Conservation (phyloP, 306 rosid species). For the Vigna hirtella region DNA sequence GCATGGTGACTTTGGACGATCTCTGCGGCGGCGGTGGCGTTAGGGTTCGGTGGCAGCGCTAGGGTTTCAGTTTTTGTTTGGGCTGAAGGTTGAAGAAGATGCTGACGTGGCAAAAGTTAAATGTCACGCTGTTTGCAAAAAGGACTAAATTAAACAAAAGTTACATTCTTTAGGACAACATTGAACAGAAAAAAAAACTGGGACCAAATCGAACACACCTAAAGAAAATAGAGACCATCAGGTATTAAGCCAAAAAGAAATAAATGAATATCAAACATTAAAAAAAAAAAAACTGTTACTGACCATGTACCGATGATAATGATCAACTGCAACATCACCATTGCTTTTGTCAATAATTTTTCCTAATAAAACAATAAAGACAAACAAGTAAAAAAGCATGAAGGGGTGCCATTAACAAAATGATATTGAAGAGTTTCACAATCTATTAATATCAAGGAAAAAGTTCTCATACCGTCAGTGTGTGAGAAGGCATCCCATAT, state of each 20-base stretch:
- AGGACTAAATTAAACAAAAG: too few relatives aligned
- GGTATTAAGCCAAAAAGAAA: not conserved
- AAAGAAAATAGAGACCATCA: too few relatives aligned
- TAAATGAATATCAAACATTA: not conserved
- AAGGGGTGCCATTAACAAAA: conserved; percentile 17
- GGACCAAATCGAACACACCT: too few relatives aligned
- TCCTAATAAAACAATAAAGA: conserved; percentile 56
- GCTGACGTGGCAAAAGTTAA: too few relatives aligned
- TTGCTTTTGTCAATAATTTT: conserved; percentile 77
- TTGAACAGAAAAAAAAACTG: too few relatives aligned
- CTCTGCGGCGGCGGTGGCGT: too few relatives aligned
- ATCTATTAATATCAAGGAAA: conserved; percentile 15
- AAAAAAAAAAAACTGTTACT: conserved; percentile 35
- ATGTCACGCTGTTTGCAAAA: too few relatives aligned
- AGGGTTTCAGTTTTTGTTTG: too few relatives aligned
- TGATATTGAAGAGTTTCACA: conserved; percentile 17
- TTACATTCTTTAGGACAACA: too few relatives aligned
- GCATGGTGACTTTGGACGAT: too few relatives aligned
- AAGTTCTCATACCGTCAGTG: conserved; percentile 56
- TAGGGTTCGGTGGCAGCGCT: too few relatives aligned
- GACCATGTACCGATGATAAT: conserved; percentile 88
- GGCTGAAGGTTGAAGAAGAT: too few relatives aligned
- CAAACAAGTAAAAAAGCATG: conserved; percentile 28
- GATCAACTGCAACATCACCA: conserved; percentile 92
- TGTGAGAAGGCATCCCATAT: conserved; percentile 94